These are phyloP conservation scores for Aspergillus ochraceus DNA, from an alignment of 2,329 filamentous ascomycete genomes.

Conservation along the genomic window DNA sequence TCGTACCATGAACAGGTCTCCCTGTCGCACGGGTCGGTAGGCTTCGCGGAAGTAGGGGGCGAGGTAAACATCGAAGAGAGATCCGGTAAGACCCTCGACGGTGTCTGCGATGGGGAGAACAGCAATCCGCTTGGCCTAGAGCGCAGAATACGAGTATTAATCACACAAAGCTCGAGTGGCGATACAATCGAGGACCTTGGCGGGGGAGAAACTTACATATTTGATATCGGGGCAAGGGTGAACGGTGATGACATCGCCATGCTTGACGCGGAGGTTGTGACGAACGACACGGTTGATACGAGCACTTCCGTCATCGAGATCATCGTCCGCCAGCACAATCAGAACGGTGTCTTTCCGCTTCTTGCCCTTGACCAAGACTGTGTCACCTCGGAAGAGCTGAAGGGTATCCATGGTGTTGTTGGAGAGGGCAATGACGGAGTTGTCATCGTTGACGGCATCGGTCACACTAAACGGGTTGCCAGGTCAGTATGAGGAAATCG, in stretches of 20 bases:
- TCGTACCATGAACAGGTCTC: slow-evolving; percentile 94
- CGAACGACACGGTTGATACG: slow-evolving; percentile 98
- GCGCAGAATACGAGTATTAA: slow-evolving; percentile 20
- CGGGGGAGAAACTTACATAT: slow-evolving; percentile 71
- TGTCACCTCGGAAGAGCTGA: slow-evolving; percentile 97
- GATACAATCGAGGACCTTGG: background rate
- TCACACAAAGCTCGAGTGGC: background rate
- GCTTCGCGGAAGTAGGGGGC: slow-evolving; percentile 99
- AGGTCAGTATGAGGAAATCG: slow-evolving; percentile 17
- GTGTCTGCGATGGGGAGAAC: slow-evolving; percentile 98
- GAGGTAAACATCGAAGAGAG: slow-evolving; percentile 97
- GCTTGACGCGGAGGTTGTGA: slow-evolving; percentile 97
- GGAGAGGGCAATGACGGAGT: slow-evolving; percentile 97
- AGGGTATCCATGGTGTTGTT: slow-evolving; percentile 99
- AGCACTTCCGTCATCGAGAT: slow-evolving; percentile 94
- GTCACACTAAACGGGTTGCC: slow-evolving; percentile 68
- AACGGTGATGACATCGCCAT: slow-evolving; percentile 95
- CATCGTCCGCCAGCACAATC: slow-evolving; percentile 95
- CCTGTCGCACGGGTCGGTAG: slow-evolving; percentile 94
- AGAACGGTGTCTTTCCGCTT: slow-evolving; percentile 99
- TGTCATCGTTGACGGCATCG: slow-evolving; percentile 98
- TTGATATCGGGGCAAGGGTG: slow-evolving; percentile 99
- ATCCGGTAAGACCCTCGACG: slow-evolving; percentile 94
- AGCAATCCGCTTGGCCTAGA: slow-evolving; percentile 94
- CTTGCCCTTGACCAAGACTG: slow-evolving; percentile 97